These are phyloP conservation scores for Trametes gibbosa DNA, from an alignment of 768 basidiomycete species.

Conservation along the genomic window DNA sequence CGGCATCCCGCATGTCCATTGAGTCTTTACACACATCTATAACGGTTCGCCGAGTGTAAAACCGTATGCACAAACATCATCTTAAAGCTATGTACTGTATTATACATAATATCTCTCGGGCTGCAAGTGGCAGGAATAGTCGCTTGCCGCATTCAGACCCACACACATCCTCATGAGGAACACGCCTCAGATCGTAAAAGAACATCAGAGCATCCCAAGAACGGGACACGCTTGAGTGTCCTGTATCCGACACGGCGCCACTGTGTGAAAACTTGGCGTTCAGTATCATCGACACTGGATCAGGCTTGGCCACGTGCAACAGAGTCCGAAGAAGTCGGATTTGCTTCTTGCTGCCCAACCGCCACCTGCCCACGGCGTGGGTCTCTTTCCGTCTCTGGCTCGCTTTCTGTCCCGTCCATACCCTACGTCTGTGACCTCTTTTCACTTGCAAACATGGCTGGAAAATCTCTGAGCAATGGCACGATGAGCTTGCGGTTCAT, in stretches of 20 bases:
- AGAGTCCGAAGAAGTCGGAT: neutral
- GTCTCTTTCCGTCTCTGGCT: neutral
- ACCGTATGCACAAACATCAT: too few relatives aligned
- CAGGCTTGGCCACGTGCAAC: neutral
- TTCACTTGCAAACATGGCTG: slow-evolving; percentile 30
- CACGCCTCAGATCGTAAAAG: too few relatives aligned
- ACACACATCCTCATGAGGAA: too few relatives aligned
- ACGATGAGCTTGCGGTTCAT: slow-evolving; percentile 69
- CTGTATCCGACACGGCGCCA: neutral
- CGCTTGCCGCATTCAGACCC: too few relatives aligned
- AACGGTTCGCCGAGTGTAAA: too few relatives aligned
- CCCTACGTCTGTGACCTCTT: too few relatives aligned
- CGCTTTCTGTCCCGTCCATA: neutral
- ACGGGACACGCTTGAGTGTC: neutral
- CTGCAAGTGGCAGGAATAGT: too few relatives aligned
- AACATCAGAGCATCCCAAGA: neutral
- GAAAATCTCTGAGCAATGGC: slow-evolving; percentile 58
- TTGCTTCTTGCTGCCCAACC: neutral
- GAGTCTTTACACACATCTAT: too few relatives aligned
- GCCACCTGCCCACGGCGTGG: neutral
- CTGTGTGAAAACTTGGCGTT: neutral
- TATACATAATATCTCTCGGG: too few relatives aligned
- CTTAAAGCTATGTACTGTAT: too few relatives aligned
- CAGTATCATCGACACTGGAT: neutral
- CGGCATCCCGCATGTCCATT: too few relatives aligned